Conservation (phyloP, 495 filamentous ascomycete genomes). For the Xylaria bambusicola region DNA sequence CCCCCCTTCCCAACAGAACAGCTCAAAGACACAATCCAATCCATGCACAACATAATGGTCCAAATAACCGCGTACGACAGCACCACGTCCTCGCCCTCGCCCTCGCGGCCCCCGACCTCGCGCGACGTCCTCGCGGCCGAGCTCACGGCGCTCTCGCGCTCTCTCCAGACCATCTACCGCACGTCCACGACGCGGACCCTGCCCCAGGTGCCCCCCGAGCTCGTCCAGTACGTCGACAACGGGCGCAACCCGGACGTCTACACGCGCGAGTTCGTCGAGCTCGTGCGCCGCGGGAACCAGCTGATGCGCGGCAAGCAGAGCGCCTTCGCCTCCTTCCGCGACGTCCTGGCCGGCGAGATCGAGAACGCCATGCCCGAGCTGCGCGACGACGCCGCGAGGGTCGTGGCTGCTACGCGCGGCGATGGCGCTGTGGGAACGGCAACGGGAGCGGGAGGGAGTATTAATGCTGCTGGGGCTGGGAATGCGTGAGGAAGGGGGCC, state of each 20-base stretch:
- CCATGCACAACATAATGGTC: slow-evolving; percentile 78
- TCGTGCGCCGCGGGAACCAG: slow-evolving; percentile 81
- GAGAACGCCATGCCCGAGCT: slow-evolving; percentile 75
- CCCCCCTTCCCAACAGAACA: slow-evolving; percentile 52
- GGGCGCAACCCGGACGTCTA: slow-evolving; percentile 98
- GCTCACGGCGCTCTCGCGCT: slow-evolving; percentile 39
- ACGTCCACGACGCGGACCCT: slow-evolving; percentile 38
- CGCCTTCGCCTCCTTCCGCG: slow-evolving; percentile 78
- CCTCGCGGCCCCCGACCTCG: slow-evolving; percentile 27
- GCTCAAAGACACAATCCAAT: slow-evolving; percentile 76
- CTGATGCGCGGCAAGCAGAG: slow-evolving; percentile 77
- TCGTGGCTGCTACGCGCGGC: slow-evolving; percentile 51
- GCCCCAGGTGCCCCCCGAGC: slow-evolving; percentile 72
- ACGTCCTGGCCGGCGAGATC: slow-evolving; percentile 82
- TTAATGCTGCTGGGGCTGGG: no score
- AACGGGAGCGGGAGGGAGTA: not conserved
- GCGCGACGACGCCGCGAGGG: slow-evolving; percentile 64
- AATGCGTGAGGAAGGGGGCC: no score
- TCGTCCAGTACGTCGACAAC: slow-evolving; percentile 90
- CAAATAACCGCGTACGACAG: slow-evolving; percentile 74
- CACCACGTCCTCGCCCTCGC: slow-evolving; percentile 33
- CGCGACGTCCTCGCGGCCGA: slow-evolving; percentile 47
- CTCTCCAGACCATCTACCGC: slow-evolving; percentile 49
- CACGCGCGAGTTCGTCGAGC: slow-evolving; percentile 94
- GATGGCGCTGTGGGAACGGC: not conserved